Percentiles rank a stretch among this genome's conserved stretches.
Evolutionary conservation across 768 basidiomycete genomes (phyloP).

Genomic region (Dioszegia hungarica): DNA sequence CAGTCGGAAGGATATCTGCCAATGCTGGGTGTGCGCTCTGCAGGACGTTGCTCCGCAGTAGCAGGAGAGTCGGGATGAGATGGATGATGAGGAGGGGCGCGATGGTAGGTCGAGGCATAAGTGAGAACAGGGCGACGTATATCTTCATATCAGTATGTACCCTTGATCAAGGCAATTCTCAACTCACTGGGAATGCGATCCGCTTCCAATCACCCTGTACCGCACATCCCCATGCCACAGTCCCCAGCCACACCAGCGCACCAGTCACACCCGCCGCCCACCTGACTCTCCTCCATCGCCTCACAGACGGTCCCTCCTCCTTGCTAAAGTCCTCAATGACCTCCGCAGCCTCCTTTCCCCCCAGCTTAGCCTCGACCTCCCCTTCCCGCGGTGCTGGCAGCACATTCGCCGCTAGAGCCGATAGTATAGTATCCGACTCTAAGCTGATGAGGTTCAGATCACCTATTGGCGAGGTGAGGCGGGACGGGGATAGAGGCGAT

Average conservation of each 20-base stretch:
- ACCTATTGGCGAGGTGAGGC: slow-evolving; percentile 22
- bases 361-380: neutral
- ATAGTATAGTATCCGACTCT: slow-evolving; percentile 34
- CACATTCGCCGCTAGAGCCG: slow-evolving; percentile 25
- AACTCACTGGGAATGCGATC: slow-evolving; percentile 30
- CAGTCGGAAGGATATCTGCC: slow-evolving; percentile 18
- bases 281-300: slow-evolving; percentile 17
- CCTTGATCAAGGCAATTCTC: neutral
- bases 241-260: slow-evolving; percentile 19
- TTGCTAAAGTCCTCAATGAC: slow-evolving; percentile 21
- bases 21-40: neutral
- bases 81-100: slow-evolving; percentile 24
- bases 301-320: neutral
- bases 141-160: slow-evolving; percentile 9
- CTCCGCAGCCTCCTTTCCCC: slow-evolving; percentile 15
- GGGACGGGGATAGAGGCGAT: slow-evolving; percentile 6
- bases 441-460: slow-evolving; percentile 27
- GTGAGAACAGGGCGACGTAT: slow-evolving; percentile 21
- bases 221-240: slow-evolving; percentile 15
- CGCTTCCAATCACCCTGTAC: slow-evolving; percentile 13
- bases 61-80: slow-evolving; percentile 31
- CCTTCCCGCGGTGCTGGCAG: slow-evolving; percentile 1
- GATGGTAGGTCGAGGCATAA: slow-evolving; percentile 18
- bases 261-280: slow-evolving; percentile 23
- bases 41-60: slow-evolving; percentile 18